phyloP scores from a whole-genome alignment of 371 early-diverging fungal genomes.

The Dentiscutata heterogama region DNA sequence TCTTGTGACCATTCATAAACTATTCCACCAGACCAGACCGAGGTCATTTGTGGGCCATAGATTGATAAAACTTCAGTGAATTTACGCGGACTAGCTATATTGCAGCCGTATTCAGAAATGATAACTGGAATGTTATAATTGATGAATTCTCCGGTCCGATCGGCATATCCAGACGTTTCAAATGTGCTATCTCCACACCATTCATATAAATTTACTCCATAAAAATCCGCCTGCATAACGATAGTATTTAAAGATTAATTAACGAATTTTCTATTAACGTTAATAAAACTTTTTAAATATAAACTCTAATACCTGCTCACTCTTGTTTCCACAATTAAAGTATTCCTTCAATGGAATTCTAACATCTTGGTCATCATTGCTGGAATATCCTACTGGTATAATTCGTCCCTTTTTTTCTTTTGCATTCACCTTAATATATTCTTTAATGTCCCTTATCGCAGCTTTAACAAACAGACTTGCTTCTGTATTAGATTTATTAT shows the following conservation, averaged over 20 bases:
- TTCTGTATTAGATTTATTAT: slow-evolving; percentile 70
- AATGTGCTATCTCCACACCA: no score
- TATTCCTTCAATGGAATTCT: slow-evolving; percentile 75
- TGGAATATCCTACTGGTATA: slow-evolving; percentile 86
- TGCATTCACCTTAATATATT: background rate
- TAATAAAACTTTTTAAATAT: no score
- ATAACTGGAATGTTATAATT: no score
- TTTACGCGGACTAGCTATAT: no score
- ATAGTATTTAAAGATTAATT: no score
- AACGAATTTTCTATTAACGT: no score
- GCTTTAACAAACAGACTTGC: slow-evolving; percentile 83
- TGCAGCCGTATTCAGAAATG: no score
- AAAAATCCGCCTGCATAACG: no score
- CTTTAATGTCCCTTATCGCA: slow-evolving; percentile 76
- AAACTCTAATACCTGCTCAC: slow-evolving; percentile 51
- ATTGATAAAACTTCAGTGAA: no score
- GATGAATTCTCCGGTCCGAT: no score
- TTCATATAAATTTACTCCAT: no score
- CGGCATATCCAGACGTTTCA: no score
- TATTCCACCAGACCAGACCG: slow-evolving; percentile 79
- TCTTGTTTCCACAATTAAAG: slow-evolving; percentile 78
- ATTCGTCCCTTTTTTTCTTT: slow-evolving; percentile 40
- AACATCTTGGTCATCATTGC: slow-evolving; percentile 79
- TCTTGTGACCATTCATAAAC: slow-evolving; percentile 87
- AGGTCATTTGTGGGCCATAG: slow-evolving; percentile 13